Base-by-base conservation (phyloP, 2,329 filamentous ascomycete species). In the Fusarium pilosicola region DNA sequence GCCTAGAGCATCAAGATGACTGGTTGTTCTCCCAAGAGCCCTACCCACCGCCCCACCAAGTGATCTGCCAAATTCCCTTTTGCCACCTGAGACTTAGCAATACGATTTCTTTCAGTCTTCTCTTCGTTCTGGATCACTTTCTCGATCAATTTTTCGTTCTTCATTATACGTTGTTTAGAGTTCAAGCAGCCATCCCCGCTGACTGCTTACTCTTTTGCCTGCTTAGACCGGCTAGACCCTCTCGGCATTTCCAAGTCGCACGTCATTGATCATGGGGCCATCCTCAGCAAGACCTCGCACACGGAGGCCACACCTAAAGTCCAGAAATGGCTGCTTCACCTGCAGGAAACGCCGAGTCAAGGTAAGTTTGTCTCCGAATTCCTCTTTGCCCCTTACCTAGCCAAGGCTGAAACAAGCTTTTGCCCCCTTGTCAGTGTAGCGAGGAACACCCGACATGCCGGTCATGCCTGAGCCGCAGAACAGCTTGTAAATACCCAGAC, bases 321-420 rank as follows among this genome's bases (percentile, higher is more conserved):
- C 48, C 4, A 11, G 17, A 7, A 52, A 52, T 8, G 48, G 48
- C n/a, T 52, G 48, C n/a, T 24, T 52, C 8, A 34, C 24, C 17
- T 52, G 48, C 48, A 34, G 48, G 7, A 36, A 20, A 22, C 32
- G 48, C 9, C n/a, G 32, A 8, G 30, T 52, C 8, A 52, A 52
- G 32, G 48, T 52, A 7, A 4, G n/a, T 4, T 0, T 14, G 30
- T 26, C 48, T 26, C 8, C 17, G n/a, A 20, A 6, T 15, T 6
- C 17, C 30, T 4, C 8, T 20, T 24, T 20, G 3, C 17, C 5
- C 14, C 32, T 20, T 20, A 8, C 0, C 12, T 0, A 4, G 3
- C 11, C 17, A 8, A 34, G 8, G 48, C 30, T 52, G n/a, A 52
- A 36, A 26, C n/a, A 26, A 20, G 32, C 17, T 11, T 34, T 15